These are phyloP conservation scores for Trebouxia sp. DNA, from an alignment of 139 green algal species.

Conservation along the genomic window DNA sequence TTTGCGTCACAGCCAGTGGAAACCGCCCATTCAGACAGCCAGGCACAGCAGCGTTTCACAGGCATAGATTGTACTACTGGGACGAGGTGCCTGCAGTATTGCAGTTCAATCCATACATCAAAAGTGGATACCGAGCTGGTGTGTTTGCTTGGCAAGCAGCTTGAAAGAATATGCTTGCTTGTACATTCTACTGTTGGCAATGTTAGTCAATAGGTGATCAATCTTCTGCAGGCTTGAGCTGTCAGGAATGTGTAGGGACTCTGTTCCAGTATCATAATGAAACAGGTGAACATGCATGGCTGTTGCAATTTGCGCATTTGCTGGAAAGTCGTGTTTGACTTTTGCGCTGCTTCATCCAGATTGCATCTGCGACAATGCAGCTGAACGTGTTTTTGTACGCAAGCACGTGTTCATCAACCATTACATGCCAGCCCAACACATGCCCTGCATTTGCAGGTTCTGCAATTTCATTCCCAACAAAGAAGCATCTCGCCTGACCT, in stretches of 20 bases:
- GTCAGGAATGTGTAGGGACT: slow-evolving; percentile 39
- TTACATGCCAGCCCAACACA: not conserved
- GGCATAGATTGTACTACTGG: slow-evolving; percentile 38
- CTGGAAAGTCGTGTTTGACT: not conserved
- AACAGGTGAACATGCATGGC: slow-evolving; percentile 30
- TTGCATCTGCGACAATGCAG: not conserved
- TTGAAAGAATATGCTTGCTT: not conserved
- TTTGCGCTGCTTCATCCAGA: not conserved
- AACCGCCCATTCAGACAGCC: not conserved
- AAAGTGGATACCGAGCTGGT: slow-evolving; percentile 46
- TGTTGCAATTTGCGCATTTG: not conserved
- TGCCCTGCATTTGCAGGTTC: not conserved
- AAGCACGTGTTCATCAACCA: not conserved
- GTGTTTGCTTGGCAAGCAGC: not conserved
- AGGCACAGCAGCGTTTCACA: not conserved
- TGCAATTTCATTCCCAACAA: not conserved
- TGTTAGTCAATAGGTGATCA: not conserved
- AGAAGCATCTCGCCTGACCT: not conserved
- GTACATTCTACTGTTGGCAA: not conserved
- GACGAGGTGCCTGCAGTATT: slow-evolving; percentile 45
- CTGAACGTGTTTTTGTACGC: too few species aligned
- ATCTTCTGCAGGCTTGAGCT: slow-evolving; percentile 26
- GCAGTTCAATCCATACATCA: slow-evolving; percentile 56
- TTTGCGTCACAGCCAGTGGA: not conserved
- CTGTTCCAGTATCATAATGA: slow-evolving; percentile 51